Evolutionary conservation across 2,329 filamentous ascomycete genomes (phyloP).

Genomic region (Remersonia thermophila): DNA sequence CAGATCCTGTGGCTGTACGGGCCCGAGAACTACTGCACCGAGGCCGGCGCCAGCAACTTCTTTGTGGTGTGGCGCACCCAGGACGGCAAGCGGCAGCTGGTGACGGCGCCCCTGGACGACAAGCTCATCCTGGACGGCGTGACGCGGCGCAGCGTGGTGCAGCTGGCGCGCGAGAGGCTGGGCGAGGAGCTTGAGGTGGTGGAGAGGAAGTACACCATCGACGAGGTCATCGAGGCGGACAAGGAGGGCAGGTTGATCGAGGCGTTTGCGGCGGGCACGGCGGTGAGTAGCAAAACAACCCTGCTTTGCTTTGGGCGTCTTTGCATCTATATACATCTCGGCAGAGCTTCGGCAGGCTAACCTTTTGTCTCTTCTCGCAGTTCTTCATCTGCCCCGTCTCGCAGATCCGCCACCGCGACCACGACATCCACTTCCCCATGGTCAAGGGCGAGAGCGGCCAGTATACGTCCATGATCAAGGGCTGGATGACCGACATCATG

Average conservation of each 20-base stretch:
- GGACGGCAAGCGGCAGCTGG: slow-evolving; percentile 53
- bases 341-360: too few relatives aligned
- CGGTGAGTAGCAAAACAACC: slow-evolving; percentile 52
- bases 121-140: slow-evolving; percentile 80
- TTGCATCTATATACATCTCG: too few relatives aligned
- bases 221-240: slow-evolving; percentile 59
- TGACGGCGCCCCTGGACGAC: slow-evolving; percentile 75
- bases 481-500: slow-evolving; percentile 60
- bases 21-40: slow-evolving; percentile 63
- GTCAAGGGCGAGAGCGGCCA: slow-evolving; percentile 39
- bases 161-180: slow-evolving; percentile 56
- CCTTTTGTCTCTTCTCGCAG: slow-evolving; percentile 24
- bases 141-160: slow-evolving; percentile 68
- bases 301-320: too few relatives aligned
- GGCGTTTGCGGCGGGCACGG: slow-evolving; percentile 77
- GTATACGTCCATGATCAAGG: slow-evolving; percentile 52
- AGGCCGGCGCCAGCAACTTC: slow-evolving; percentile 87
- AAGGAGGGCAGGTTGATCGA: slow-evolving; percentile 69
- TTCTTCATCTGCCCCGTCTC: slow-evolving; percentile 61
- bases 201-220: slow-evolving; percentile 72
- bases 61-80: slow-evolving; percentile 67
- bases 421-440: slow-evolving; percentile 51
- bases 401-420: slow-evolving; percentile 53
- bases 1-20: slow-evolving; percentile 95
- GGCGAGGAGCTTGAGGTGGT: slow-evolving; percentile 53